A percentile compares a stretch with the other conserved stretches of the same genome.
These are phyloP conservation scores for Trypanosoma conorhini DNA, from an alignment of 208 protist species.

Conservation along the genomic window DNA sequence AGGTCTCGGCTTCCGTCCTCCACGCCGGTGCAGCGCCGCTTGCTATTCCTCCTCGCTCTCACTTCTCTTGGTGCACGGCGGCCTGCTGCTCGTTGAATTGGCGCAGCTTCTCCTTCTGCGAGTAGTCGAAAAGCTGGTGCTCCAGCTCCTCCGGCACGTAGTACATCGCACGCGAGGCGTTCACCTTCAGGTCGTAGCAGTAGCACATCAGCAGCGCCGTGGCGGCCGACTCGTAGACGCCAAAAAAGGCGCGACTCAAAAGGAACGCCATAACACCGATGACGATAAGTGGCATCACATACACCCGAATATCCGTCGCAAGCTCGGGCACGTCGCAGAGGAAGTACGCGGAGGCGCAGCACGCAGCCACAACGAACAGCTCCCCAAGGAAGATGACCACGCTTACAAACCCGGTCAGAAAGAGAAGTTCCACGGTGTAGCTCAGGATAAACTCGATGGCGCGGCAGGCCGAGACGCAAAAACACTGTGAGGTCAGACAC, in stretches of 20 bases:
- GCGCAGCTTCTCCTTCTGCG: constrained; percentile 12
- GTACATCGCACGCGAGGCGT: constrained; percentile 23
- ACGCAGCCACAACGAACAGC: constrained; percentile 38
- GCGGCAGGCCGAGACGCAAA: constrained; percentile 60
- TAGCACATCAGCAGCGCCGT: constrained; percentile 72
- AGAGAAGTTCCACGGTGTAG: constrained; percentile 28
- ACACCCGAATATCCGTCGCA: constrained; percentile 21
- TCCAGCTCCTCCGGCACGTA: constrained; percentile 32
- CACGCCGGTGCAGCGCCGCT: too few species aligned
- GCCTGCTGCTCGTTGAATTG: constrained; percentile 9
- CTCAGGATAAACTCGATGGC: constrained; percentile 60
- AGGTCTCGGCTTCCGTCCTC: too few species aligned
- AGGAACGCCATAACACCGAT: constrained; percentile 47
- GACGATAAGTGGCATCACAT: constrained; percentile 35
- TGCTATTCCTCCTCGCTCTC: background rate
- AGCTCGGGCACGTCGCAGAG: constrained; percentile 14
- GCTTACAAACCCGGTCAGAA: constrained; percentile 37
- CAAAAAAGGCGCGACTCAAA: constrained; percentile 51
- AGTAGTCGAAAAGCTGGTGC: constrained; percentile 27
- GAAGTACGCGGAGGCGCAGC: constrained; percentile 32
- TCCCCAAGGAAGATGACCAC: constrained; percentile 40
- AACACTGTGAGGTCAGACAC: constrained; percentile 67
- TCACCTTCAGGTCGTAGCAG: constrained; percentile 52
- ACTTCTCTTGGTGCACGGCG: constrained; percentile 6
- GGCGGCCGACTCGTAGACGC: constrained; percentile 50